Base-by-base conservation (phyloP, 345 rosid species). In the Citrus glauca region DNA sequence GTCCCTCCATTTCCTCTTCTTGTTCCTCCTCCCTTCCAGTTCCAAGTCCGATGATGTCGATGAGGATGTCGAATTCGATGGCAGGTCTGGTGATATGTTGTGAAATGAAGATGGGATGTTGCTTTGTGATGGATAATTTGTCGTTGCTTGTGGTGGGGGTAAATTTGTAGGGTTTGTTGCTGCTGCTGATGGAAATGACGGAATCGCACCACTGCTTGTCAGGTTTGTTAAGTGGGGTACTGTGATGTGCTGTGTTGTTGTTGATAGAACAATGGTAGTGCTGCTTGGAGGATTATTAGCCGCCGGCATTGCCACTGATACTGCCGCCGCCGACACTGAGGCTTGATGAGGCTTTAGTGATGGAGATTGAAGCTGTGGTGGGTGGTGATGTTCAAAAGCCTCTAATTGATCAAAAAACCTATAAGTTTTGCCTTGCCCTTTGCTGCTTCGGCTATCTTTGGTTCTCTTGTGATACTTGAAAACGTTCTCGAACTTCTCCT, bases 21-120 rank as follows among this genome's bases (percentile, higher is more conserved):
- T 30, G 83, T 87, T 89, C 75, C 81, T 82, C 53, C 79, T 79
- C 27, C 78, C 77, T 65, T 78, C 90, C 20, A 81, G 77, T 14
- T 83, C 89, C 71, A 77, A 77, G 10, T 92, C 94, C 2, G 95
- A 87, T 10, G 92, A 87, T 2, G 95, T 90, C 1, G 97, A 90
- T 4, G 93, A 92, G 42, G 93, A 92, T 32, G 88, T 87, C 6
- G 92, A 91, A 73, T 83, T 82, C 38, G 93, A 92, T 56, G 86
- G 73, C 17, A 84, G 86, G 75, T 88, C 84, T 16, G 86, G 9
- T 14, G 93, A 81, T 9, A 86, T 65, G 30, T 13, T 73, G 2
- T 69, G 78, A 40, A 83, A 70, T 35, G 76, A 71, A 56, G 84
- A 45, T 16, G 75, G 78, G 56, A 28, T 77, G 30, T 16, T 69